A percentile compares a stretch with the other conserved stretches of the same genome.
Evolutionary conservation across 2,329 filamentous ascomycete genomes (phyloP).

Genomic region (Blastomyces percursus): DNA sequence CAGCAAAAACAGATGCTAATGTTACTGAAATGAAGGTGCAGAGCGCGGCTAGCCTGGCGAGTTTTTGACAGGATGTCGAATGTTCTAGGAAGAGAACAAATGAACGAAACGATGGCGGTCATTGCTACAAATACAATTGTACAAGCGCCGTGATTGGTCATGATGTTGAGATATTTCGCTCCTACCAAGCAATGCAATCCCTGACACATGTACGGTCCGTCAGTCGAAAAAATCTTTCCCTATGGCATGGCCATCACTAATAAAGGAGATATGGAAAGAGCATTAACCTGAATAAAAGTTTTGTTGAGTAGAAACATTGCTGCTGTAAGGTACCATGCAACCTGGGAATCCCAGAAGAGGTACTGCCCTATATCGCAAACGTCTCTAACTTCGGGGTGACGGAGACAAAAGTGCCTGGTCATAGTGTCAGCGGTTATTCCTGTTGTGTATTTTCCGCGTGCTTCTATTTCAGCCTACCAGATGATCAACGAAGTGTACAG

Average conservation of each 20-base stretch:
- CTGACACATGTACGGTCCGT: background rate
- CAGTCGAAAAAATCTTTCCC: background rate
- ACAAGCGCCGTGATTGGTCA: conserved; percentile 60
- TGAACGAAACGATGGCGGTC: conserved; percentile 61
- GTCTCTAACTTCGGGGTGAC: conserved; percentile 82
- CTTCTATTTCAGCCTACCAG: conserved; percentile 37
- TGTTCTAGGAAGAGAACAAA: conserved; percentile 73
- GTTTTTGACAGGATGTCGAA: conserved; percentile 68
- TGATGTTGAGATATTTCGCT: conserved; percentile 81
- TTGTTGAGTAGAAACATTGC: conserved; percentile 92
- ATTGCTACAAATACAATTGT: conserved; percentile 72
- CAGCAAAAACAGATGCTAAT: conserved; percentile 71
- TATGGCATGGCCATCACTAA: background rate
- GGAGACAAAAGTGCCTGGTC: conserved; percentile 74
- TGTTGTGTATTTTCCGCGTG: background rate
- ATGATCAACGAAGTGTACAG: conserved; percentile 67
- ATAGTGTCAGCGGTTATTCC: conserved; percentile 11
- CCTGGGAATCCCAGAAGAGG: conserved; percentile 75
- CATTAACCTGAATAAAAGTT: conserved; percentile 64
- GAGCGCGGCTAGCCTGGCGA: conserved; percentile 67
- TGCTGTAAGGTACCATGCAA: conserved; percentile 58
- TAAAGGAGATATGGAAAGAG: background rate
- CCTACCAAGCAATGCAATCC: conserved; percentile 67
- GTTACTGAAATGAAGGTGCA: conserved; percentile 88
- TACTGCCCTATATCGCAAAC: conserved; percentile 94